phyloP scores from a whole-genome alignment of 345 rosid species.

The Trapa incisa region DNA sequence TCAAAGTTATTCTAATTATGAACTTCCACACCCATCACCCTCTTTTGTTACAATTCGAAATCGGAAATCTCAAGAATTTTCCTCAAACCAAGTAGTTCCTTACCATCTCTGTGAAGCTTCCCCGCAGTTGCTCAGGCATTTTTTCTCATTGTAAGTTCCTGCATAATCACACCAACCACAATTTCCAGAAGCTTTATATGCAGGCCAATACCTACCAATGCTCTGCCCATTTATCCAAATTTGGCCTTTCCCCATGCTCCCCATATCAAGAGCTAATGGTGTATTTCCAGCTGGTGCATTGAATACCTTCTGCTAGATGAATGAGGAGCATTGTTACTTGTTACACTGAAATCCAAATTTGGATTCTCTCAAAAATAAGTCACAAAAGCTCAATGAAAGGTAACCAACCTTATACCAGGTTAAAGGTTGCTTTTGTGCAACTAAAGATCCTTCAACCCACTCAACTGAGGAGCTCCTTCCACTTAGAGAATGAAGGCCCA shows the following conservation, averaged over 20 bases:
- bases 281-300: conserved; percentile 33
- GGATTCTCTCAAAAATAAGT: not conserved
- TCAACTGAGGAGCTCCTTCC: conserved; percentile 82
- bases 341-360: not conserved
- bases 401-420: conserved; percentile 81
- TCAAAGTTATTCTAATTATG: not conserved
- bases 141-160: conserved; percentile 62
- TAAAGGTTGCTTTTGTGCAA: conserved; percentile 69
- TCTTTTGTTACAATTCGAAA: too few relatives aligned
- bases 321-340: not conserved
- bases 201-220: conserved; percentile 43
- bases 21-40: too few relatives aligned
- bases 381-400: conserved; percentile 1
- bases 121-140: conserved; percentile 78
- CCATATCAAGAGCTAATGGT: conserved; percentile 38
- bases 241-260: conserved; percentile 50
- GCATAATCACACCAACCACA: conserved; percentile 44
- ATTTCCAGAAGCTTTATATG: conserved; percentile 30
- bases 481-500: conserved; percentile 77
- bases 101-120: conserved; percentile 96
- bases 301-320: conserved; percentile 28
- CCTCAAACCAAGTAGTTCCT: not conserved
- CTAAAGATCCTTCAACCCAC: conserved; percentile 77
- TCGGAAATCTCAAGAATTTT: not conserved
- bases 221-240: conserved; percentile 42